A percentile compares a stretch with the other conserved stretches of the same genome.
phyloP scores from a whole-genome alignment of 2,329 filamentous ascomycete genomes.

The Pseudogymnoascus sp. region DNA sequence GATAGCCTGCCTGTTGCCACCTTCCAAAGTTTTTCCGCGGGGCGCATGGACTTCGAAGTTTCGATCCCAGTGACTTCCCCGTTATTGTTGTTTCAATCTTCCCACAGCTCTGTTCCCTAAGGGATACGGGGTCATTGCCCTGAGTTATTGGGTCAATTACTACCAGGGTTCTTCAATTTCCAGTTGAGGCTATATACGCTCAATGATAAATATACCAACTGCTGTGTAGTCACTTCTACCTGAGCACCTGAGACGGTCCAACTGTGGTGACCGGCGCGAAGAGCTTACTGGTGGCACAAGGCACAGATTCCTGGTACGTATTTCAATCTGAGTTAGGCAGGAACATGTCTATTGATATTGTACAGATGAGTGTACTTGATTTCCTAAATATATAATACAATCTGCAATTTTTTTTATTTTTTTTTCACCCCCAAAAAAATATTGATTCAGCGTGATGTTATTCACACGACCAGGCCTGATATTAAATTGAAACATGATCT shows the following conservation, averaged over 20 bases:
- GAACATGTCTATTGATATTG: background rate
- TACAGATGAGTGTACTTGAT: background rate
- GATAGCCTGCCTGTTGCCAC: background rate
- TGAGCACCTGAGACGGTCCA: background rate
- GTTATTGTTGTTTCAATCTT: too few relatives aligned
- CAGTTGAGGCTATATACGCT: too few relatives aligned
- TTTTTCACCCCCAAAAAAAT: too few relatives aligned
- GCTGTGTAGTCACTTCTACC: background rate
- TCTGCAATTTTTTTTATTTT: background rate
- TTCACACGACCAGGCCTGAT: background rate
- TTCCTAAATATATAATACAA: background rate
- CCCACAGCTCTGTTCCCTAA: too few relatives aligned
- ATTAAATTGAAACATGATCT: background rate
- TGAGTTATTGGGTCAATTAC: too few relatives aligned
- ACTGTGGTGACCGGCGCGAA: background rate
- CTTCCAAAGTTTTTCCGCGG: background rate
- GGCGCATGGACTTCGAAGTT: too few relatives aligned
- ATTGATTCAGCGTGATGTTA: background rate
- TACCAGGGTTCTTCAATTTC: too few relatives aligned
- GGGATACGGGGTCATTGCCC: too few relatives aligned
- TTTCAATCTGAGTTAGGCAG: background rate
- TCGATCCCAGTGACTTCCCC: too few relatives aligned
- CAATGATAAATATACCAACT: too few relatives aligned
- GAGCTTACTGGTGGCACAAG: background rate
- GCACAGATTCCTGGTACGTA: background rate